These are phyloP conservation scores for Daldinia decipiens DNA, from an alignment of 495 filamentous ascomycete genomes.

Conservation along the genomic window DNA sequence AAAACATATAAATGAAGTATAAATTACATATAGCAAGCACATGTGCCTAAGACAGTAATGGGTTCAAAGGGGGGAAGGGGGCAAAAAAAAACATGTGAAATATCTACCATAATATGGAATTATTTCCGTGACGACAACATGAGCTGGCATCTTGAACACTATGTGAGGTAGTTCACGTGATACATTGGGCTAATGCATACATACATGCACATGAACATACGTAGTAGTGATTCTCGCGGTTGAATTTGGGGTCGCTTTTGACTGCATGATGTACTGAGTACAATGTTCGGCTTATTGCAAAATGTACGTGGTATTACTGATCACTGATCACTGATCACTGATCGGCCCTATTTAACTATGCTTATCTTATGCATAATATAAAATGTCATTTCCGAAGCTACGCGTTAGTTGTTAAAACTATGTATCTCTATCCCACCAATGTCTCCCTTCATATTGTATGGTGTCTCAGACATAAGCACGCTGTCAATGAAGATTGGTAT, in stretches of 20 bases:
- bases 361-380: slow-evolving; percentile 41
- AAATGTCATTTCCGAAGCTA: slow-evolving; percentile 42
- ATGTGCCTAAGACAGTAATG: background rate
- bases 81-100: background rate
- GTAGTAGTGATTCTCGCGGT: slow-evolving; percentile 22
- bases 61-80: background rate
- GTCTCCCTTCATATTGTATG: slow-evolving; percentile 37
- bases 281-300: slow-evolving; percentile 15
- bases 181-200: slow-evolving; percentile 4
- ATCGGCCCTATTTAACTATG: slow-evolving; percentile 45
- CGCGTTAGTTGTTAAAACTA: slow-evolving; percentile 28
- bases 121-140: slow-evolving; percentile 14
- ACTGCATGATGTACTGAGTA: slow-evolving; percentile 22
- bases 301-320: slow-evolving; percentile 28
- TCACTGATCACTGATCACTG: slow-evolving; percentile 24
- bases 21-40: background rate
- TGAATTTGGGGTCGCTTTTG: slow-evolving; percentile 19
- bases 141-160: slow-evolving; percentile 17
- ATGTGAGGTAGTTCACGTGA: slow-evolving; percentile 20
- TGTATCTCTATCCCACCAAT: slow-evolving; percentile 26
- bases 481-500: slow-evolving; percentile 42
- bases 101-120: background rate
- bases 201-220: slow-evolving; percentile 1
- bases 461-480: slow-evolving; percentile 40
- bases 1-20: background rate